Base-by-base conservation (phyloP, 306 rosid genomes). In the Betula pendula region DNA sequence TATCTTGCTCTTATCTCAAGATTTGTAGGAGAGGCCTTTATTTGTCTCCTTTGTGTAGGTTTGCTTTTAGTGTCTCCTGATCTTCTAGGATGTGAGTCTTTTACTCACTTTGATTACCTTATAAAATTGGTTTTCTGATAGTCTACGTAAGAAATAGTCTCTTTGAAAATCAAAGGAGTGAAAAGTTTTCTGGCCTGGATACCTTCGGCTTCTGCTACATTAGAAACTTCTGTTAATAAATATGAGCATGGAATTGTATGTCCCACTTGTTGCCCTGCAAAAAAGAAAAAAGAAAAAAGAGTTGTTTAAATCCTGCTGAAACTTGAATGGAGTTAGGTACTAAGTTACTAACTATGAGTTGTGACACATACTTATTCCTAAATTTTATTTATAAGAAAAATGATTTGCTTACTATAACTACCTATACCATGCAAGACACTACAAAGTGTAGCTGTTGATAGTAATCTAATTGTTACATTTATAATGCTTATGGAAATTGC, bases 131-230 rank as follows among this genome's bases (percentile, higher is more conserved):
- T 65, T 63, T 65, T 63, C 55, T 43, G 19, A 20, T 43, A 77
- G 50, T 73, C 65, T 27, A 47, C 50, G 16, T 35, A 40, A 27
- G 20, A 56, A 73, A 0, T 16, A 43, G 51, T 65, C 51, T 77
- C 38, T 35, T 24, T 55, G 62, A 69, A 35, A 10, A 0, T 48
- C 14, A 4, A 38, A 73, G 31, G 17, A 45, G 31, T 50, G 52
- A 62, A 52, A 80, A 55, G 48, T 76, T 72, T 52, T 14, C 20
- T 17, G 44, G 59, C 45, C 59, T 70, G 40, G 27, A 67, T 6
- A 40, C 51, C 55, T 53, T 65, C 0, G 38, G 27, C 70, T 5
- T 35, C 69, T 38, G 8, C 8, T 38, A 56, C 31, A 22, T 0
- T 56, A 33, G 33, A 56, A 24, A 24, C 48, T 65, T 60, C 9